A percentile compares a stretch with the other conserved stretches of the same genome.
Conservation (phyloP, 306 rosid genomes). For the Datisca glomerata region DNA sequence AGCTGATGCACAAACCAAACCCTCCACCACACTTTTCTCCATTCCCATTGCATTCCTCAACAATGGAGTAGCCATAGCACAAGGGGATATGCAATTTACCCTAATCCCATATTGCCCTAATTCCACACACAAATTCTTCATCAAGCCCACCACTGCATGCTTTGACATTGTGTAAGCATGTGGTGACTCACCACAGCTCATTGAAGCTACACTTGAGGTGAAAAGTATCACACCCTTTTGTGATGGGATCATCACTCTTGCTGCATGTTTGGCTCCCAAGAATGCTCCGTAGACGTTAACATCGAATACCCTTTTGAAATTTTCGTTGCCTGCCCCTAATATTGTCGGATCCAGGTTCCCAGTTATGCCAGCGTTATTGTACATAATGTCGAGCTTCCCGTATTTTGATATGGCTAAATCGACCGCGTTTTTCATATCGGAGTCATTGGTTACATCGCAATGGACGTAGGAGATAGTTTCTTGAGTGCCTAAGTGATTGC, state of each 20-base stretch:
- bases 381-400: conserved; percentile 14
- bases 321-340: too few species aligned
- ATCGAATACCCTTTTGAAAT: too few species aligned
- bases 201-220: conserved; percentile 15
- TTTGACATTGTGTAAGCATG: conserved; percentile 29
- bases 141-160: not conserved
- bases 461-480: conserved; percentile 5
- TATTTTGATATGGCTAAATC: conserved; percentile 1
- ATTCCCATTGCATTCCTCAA: not conserved
- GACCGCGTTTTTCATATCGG: not conserved
- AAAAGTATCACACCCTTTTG: conserved; percentile 19
- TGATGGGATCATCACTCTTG: not conserved
- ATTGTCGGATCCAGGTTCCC: too few species aligned
- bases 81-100: not conserved
- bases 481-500: not conserved
- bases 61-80: not conserved
- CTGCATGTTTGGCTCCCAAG: not conserved
- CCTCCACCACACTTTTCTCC: conserved; percentile 14
- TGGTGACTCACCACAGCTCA: conserved; percentile 15
- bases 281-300: too few species aligned
- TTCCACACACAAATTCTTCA: not conserved
- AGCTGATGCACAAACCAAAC: conserved; percentile 6
- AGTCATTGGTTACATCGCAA: conserved; percentile 13
- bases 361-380: conserved; percentile 13
- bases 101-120: not conserved